Evolutionary conservation across 805 yeast genomes (phyloP).

Genomic region (Metschnikowia corniflorae): DNA sequence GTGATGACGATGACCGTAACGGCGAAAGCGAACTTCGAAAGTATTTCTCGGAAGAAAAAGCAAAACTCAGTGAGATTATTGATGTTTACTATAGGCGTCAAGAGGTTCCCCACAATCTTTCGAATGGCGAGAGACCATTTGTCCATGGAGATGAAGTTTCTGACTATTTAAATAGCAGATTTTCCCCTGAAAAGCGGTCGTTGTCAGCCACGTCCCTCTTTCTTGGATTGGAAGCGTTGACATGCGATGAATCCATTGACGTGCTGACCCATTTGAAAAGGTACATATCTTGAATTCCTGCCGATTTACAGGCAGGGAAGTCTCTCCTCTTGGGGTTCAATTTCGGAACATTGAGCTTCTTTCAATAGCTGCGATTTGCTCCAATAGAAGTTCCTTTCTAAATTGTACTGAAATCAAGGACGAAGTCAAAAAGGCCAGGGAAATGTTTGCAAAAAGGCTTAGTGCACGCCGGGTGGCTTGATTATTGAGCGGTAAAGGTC

Average conservation of each 20-base stretch:
- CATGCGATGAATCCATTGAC: constrained; percentile 26
- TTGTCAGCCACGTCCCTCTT: constrained; percentile 49
- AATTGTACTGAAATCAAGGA: constrained; percentile 63
- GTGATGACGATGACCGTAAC: too few species aligned
- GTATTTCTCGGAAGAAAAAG: too few species aligned
- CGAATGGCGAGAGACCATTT: too few species aligned
- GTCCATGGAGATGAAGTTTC: too few species aligned
- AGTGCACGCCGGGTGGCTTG: too few species aligned
- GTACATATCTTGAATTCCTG: constrained; percentile 77
- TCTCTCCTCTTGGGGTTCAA: constrained; percentile 73
- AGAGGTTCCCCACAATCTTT: too few species aligned
- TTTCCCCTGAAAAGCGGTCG: constrained; percentile 64
- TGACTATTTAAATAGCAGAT: constrained; percentile 65
- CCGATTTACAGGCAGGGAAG: constrained; percentile 84
- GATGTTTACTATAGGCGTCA: too few species aligned
- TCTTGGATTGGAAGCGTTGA: constrained; percentile 70
- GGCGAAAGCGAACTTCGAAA: too few species aligned
- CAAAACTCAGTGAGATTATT: too few species aligned
- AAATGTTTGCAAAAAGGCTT: constrained; percentile 39
- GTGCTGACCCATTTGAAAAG: constrained; percentile 71
- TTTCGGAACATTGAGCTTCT: constrained; percentile 74
- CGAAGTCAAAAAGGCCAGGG: constrained; percentile 45
- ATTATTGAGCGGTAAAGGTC: too few species aligned
- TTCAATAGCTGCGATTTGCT: constrained; percentile 70
- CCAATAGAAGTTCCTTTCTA: constrained; percentile 72